phyloP scores from a whole-genome alignment of 192 early-diverging fungal species.

The Coemansia sp. region DNA sequence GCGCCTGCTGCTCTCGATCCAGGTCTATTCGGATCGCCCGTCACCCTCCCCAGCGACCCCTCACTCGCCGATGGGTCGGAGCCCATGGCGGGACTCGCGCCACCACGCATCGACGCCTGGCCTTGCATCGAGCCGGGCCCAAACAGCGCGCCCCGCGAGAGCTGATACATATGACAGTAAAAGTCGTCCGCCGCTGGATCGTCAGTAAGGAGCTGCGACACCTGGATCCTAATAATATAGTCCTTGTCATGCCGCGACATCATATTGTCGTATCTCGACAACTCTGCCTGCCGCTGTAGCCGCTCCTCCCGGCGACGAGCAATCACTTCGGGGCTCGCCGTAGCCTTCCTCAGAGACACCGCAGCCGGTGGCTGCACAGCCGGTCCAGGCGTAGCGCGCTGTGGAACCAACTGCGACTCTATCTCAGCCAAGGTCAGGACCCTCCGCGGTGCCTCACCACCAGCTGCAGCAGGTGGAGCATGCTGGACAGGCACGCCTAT shows the following conservation, averaged over 20 bases:
- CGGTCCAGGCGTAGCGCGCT: constrained; percentile 8
- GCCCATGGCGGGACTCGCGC: not conserved
- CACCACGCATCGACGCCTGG: not conserved
- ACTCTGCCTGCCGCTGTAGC: constrained; percentile 31
- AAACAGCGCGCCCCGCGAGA: constrained; percentile 55
- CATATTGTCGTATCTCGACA: constrained; percentile 81
- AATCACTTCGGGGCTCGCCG: constrained; percentile 25
- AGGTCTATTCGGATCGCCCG: not conserved
- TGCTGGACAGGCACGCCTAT: constrained; percentile 16
- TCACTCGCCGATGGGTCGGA: not conserved
- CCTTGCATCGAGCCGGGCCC: constrained; percentile 2
- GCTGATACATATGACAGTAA: constrained; percentile 90
- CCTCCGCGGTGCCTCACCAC: constrained; percentile 28
- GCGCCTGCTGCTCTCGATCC: not conserved
- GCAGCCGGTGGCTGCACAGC: not conserved
- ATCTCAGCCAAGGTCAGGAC: constrained; percentile 70
- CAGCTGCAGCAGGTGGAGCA: not conserved
- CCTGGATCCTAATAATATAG: constrained; percentile 88
- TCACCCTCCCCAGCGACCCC: not conserved
- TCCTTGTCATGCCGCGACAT: constrained; percentile 97
- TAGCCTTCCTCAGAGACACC: not conserved
- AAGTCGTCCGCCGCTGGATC: constrained; percentile 94
- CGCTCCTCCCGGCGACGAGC: constrained; percentile 30
- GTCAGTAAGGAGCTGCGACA: constrained; percentile 89
- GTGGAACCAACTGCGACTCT: constrained; percentile 57